phyloP scores from a whole-genome alignment of 768 basidiomycete species.

The Tylopilus cervinicoccineus region DNA sequence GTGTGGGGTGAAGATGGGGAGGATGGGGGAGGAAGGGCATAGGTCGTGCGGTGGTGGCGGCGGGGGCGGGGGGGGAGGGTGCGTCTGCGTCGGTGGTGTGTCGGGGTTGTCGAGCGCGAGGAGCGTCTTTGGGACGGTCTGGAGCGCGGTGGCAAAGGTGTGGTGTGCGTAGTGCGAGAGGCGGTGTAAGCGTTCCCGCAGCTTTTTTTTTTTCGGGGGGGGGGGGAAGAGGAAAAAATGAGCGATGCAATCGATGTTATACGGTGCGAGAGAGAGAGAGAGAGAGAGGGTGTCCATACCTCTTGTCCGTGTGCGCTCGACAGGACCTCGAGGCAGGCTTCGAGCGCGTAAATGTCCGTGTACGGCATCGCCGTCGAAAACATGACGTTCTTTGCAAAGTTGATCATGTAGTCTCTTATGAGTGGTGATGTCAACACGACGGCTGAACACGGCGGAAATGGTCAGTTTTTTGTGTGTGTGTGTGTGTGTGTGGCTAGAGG shows the following conservation, averaged over 20 bases:
- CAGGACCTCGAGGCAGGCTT: constrained; percentile 41
- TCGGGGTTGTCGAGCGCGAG: neutral
- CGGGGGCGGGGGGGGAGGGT: too few relatives aligned
- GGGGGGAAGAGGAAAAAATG: neutral
- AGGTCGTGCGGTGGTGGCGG: neutral
- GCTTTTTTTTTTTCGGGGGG: too few relatives aligned
- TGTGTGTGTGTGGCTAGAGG: neutral
- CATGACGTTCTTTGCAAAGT: constrained; percentile 18
- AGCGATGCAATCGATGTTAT: neutral
- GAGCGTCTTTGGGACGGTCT: constrained; percentile 3
- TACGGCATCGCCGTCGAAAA: constrained; percentile 22
- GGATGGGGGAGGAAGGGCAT: constrained; percentile 17
- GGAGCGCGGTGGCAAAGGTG: neutral
- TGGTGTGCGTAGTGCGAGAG: constrained; percentile 10
- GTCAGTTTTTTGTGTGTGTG: neutral
- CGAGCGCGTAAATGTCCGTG: constrained; percentile 19
- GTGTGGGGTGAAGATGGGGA: constrained; percentile 14
- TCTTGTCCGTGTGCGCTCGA: constrained; percentile 13
- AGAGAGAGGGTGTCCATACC: constrained; percentile 2
- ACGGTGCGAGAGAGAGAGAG: too few relatives aligned
- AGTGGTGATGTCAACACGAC: constrained; percentile 14
- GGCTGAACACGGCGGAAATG: neutral
- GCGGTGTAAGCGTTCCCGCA: constrained; percentile 6
- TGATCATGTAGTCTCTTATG: constrained; percentile 14
- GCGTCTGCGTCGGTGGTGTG: too few relatives aligned